Percentiles rank a stretch among this genome's conserved stretches.
phyloP scores from a whole-genome alignment of 2,329 filamentous ascomycete genomes.

The Phyllosticta citriasiana region DNA sequence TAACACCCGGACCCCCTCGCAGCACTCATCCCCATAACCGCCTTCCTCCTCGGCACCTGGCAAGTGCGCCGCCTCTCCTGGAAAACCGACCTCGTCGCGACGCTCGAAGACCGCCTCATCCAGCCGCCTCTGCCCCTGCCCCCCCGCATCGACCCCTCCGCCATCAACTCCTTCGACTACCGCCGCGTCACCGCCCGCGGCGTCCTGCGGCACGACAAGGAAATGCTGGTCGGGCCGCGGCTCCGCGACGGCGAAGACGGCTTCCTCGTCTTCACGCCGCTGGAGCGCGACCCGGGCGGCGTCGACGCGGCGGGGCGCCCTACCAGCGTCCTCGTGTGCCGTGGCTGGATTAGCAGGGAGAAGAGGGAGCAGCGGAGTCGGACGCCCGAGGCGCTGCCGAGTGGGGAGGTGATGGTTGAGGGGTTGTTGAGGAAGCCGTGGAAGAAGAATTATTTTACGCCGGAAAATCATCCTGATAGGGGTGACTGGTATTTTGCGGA shows the following conservation, averaged over 20 bases:
- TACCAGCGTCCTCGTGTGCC: slow-evolving; percentile 68
- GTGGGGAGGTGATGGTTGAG: slow-evolving; percentile 65
- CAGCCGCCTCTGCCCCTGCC: slow-evolving; percentile 79
- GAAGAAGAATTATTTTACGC: slow-evolving; percentile 98
- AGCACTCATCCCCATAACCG: slow-evolving; percentile 82
- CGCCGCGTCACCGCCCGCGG: slow-evolving; percentile 70
- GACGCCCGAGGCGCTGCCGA: slow-evolving; percentile 51
- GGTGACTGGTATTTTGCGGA: slow-evolving; percentile 93
- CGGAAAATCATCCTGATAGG: slow-evolving; percentile 72
- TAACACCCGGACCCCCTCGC: neutral
- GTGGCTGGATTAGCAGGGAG: slow-evolving; percentile 84
- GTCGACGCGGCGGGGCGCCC: slow-evolving; percentile 15
- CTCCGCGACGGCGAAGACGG: slow-evolving; percentile 84
- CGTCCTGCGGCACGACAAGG: slow-evolving; percentile 70
- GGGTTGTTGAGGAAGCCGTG: slow-evolving; percentile 80
- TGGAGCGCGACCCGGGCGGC: slow-evolving; percentile 56
- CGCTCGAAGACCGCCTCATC: slow-evolving; percentile 83
- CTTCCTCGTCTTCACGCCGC: slow-evolving; percentile 81
- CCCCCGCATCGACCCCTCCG: slow-evolving; percentile 68
- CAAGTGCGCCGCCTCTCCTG: slow-evolving; percentile 86
- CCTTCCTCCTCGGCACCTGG: slow-evolving; percentile 86
- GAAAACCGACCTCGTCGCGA: slow-evolving; percentile 88
- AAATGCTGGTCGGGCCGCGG: slow-evolving; percentile 92
- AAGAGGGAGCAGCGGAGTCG: slow-evolving; percentile 54
- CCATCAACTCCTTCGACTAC: slow-evolving; percentile 84